Percentiles rank a stretch among this genome's conserved stretches.
phyloP scores from a whole-genome alignment of 1,139 yeast species.

The Meyerozyma carpophila region DNA sequence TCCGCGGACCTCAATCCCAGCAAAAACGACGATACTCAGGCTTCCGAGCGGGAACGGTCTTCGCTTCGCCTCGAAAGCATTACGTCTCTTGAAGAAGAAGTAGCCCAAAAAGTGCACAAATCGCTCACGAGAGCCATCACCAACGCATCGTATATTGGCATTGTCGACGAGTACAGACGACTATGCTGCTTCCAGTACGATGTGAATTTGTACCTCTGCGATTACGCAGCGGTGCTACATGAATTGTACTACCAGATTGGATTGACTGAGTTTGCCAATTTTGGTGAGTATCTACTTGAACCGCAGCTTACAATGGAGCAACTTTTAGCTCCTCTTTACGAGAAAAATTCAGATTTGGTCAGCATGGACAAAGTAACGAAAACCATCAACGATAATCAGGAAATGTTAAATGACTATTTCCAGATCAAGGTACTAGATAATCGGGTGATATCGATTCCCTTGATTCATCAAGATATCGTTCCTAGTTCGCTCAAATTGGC shows the following conservation, averaged over 20 bases:
- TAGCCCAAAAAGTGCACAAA: conserved; percentile 42
- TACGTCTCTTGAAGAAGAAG: conserved; percentile 43
- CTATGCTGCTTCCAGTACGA: conserved; percentile 81
- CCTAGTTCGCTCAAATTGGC: conserved; percentile 68
- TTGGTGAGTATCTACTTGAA: conserved; percentile 55
- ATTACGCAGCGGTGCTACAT: conserved; percentile 63
- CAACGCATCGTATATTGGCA: conserved; percentile 72
- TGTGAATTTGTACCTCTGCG: conserved; percentile 70
- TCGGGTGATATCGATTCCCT: conserved; percentile 53
- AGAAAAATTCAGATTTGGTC: conserved; percentile 13
- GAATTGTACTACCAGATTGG: conserved; percentile 82
- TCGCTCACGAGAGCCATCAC: conserved; percentile 64
- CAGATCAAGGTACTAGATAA: conserved; percentile 37
- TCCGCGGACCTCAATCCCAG: neutral
- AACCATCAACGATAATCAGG: conserved; percentile 45
- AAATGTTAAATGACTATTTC: conserved; percentile 82
- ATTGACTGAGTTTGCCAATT: conserved; percentile 73
- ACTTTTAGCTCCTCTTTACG: conserved; percentile 23
- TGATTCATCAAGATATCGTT: conserved; percentile 54
- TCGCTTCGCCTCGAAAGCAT: conserved; percentile 57
- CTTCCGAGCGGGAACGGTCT: conserved; percentile 7
- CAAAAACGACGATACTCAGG: neutral
- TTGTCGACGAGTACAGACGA: conserved; percentile 67
- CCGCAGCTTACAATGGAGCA: conserved; percentile 28
- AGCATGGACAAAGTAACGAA: conserved; percentile 17